Conservation (phyloP, 768 basidiomycete species). For the Boletales sp. region DNA sequence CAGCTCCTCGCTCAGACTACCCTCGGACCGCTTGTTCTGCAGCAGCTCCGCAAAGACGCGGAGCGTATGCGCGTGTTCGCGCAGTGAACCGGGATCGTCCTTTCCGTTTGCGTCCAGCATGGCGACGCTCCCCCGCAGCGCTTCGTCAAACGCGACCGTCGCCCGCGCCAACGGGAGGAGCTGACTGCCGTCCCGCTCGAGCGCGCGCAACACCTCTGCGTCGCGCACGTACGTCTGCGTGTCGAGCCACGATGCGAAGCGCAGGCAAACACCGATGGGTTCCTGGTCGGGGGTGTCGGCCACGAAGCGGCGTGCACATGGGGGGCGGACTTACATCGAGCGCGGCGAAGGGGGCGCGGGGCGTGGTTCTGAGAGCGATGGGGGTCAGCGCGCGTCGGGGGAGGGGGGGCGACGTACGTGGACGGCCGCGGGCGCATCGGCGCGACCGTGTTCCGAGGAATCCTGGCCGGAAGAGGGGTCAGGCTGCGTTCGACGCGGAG, state of each 20-base stretch:
- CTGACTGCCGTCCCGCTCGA: conserved; percentile 20
- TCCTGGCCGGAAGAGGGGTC: no score
- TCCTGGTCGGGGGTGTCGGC: not conserved
- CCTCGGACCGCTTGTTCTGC: conserved; percentile 7
- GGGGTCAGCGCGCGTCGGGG: no score
- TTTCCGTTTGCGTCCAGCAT: not conserved
- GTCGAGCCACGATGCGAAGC: conserved; percentile 19
- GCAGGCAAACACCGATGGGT: conserved; percentile 10
- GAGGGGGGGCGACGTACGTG: no score
- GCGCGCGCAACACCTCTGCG: conserved; percentile 4
- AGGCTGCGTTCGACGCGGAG: no score
- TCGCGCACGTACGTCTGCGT: conserved; percentile 1
- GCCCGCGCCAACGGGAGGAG: conserved; percentile 17
- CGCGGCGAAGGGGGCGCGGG: no score
- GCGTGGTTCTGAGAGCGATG: no score
- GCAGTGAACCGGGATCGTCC: not conserved
- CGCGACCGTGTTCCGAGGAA: no score
- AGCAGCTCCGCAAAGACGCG: conserved; percentile 17
- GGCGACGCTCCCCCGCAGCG: conserved; percentile 5
- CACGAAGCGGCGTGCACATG: no score
- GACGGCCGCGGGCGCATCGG: no score
- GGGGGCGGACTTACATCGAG: conserved; percentile 12
- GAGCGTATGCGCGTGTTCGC: conserved; percentile 10
- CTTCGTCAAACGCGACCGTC: conserved; percentile 17
- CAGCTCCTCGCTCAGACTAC: conserved; percentile 11